Percentiles rank a stretch among this genome's conserved stretches.
Conservation (phyloP, 1,284 basidiomycete genomes). For the Trichosporon sp. region DNA sequence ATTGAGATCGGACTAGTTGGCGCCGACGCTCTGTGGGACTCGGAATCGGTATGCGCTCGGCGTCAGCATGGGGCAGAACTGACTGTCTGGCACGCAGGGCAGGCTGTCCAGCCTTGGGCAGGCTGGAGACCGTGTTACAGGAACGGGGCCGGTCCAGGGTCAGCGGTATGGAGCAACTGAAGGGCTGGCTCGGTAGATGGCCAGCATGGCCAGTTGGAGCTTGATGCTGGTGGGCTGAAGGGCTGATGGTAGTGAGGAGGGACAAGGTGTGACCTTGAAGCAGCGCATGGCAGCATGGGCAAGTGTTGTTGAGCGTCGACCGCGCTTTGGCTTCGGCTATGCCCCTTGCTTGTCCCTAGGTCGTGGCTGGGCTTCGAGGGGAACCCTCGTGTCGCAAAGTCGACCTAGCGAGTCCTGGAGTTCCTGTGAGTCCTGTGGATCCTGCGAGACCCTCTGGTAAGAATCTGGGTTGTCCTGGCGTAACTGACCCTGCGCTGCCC, state of each 20-base stretch:
- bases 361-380: constrained; percentile 4
- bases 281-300: too few species aligned
- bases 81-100: too few species aligned
- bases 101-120: neutral
- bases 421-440: neutral
- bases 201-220: neutral
- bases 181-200: neutral
- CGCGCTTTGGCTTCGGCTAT: neutral
- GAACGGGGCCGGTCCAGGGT: neutral
- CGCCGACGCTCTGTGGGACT: neutral
- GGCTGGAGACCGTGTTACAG: neutral
- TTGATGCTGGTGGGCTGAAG: neutral
- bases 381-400: constrained; percentile 12
- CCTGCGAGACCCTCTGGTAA: neutral
- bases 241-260: neutral
- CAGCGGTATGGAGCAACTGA: neutral
- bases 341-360: neutral
- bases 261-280: neutral
- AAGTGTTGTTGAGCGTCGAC: too few species aligned
- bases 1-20: neutral
- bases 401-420: neutral
- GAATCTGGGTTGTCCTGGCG: constrained; percentile 17
- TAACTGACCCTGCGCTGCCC: neutral
- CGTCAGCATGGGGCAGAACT: neutral
- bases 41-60: neutral